Evolutionary conservation across 345 rosid species (phyloP).

Genomic region (thale cress (Arabidopsis thaliana)): TAIR10.1 NC_003074.8:5178501-5179000

Average conservation of each 20-base stretch:
- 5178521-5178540: slow-evolving; percentile 71
- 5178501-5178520: slow-evolving; percentile 79
- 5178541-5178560: slow-evolving; percentile 72
- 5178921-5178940: too few relatives aligned
- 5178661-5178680: slow-evolving; percentile 31
- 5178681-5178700: slow-evolving; percentile 29
- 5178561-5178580: slow-evolving; percentile 74
- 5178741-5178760: neutral
- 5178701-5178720: slow-evolving; percentile 9
- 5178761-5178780: slow-evolving; percentile 10
- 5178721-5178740: neutral
- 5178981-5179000: too few relatives aligned
- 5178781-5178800: slow-evolving; percentile 8
- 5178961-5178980: too few relatives aligned
- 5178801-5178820: too few relatives aligned
- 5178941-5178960: too few relatives aligned
- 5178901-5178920: too few relatives aligned
- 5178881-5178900: too few relatives aligned
- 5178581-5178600: slow-evolving; percentile 79
- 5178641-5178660: neutral
- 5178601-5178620: slow-evolving; percentile 83
- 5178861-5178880: too few relatives aligned
- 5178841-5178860: too few relatives aligned
- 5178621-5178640: slow-evolving; percentile 90
- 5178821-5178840: too few relatives aligned